phyloP scores from a whole-genome alignment of 2,329 filamentous ascomycete species.

The Botryosphaeria dothidea region DNA sequence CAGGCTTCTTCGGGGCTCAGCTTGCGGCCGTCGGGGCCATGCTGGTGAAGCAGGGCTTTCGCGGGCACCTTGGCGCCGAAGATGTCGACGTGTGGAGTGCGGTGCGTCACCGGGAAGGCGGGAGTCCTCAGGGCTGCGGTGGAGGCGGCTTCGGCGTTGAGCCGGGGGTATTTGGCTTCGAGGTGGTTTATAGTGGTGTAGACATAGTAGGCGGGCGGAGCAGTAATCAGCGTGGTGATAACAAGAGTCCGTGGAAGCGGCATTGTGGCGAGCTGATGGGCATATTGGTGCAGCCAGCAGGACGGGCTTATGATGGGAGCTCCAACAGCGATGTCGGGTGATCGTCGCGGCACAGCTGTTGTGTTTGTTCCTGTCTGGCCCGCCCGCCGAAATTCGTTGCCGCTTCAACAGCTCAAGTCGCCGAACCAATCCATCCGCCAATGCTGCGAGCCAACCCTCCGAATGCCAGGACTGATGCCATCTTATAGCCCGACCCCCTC shows the following conservation, averaged over 20 bases:
- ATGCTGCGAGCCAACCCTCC: too few species aligned
- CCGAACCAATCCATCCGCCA: too few species aligned
- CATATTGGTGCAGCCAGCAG: not conserved
- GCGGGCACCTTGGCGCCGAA: not conserved
- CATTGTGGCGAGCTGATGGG: not conserved
- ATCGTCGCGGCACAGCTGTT: not conserved
- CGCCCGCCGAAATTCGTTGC: too few species aligned
- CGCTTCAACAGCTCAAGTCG: too few species aligned
- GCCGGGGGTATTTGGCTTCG: slow-evolving; percentile 2
- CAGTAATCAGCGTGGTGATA: not conserved
- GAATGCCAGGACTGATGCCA: too few species aligned
- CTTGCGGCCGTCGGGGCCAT: not conserved
- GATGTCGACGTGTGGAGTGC: slow-evolving; percentile 11
- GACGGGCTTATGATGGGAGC: not conserved
- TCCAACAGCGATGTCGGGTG: not conserved
- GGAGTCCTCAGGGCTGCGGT: not conserved
- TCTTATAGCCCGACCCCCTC: too few species aligned
- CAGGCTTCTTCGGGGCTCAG: slow-evolving; percentile 4
- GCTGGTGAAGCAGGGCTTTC: not conserved
- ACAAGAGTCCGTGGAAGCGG: not conserved
- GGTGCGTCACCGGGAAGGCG: not conserved
- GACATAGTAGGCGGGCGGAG: not conserved
- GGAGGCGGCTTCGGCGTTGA: not conserved
- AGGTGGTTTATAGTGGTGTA: slow-evolving; percentile 1
- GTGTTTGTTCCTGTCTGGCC: too few species aligned